Conservation (phyloP, 2,329 filamentous ascomycete genomes). For the Trichoderma pleuroti region DNA sequence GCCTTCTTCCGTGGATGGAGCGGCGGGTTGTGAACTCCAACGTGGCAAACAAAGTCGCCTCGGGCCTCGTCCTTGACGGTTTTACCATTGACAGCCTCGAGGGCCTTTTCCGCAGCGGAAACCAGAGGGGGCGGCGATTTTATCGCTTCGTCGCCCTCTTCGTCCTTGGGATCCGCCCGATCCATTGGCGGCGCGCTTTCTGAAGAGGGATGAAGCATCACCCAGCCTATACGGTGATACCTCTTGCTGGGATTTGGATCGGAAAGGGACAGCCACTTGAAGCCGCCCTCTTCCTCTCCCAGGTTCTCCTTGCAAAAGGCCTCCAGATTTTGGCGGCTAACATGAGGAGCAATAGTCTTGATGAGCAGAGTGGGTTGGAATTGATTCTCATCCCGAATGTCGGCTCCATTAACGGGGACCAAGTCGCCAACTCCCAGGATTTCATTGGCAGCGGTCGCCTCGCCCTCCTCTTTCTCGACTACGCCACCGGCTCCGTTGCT, state of each 20-base stretch:
- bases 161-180: slow-evolving; percentile 69
- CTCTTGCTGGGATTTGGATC: slow-evolving; percentile 97
- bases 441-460: slow-evolving; percentile 86
- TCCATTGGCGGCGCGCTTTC: slow-evolving; percentile 65
- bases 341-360: slow-evolving; percentile 96
- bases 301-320: slow-evolving; percentile 92
- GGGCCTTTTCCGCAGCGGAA: slow-evolving; percentile 75
- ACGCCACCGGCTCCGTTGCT: slow-evolving; percentile 81
- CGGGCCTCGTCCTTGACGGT: slow-evolving; percentile 91
- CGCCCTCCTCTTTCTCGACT: slow-evolving; percentile 92
- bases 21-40: slow-evolving; percentile 90
- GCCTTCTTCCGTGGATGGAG: slow-evolving; percentile 87
- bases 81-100: slow-evolving; percentile 95
- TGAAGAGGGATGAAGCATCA: slow-evolving; percentile 81
- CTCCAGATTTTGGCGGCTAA: slow-evolving; percentile 89
- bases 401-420: slow-evolving; percentile 76
- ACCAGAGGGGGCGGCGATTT: slow-evolving; percentile 49
- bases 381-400: slow-evolving; percentile 83
- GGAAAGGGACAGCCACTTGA: slow-evolving; percentile 92
- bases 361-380: slow-evolving; percentile 91
- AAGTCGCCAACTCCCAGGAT: slow-evolving; percentile 90
- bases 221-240: slow-evolving; percentile 97
- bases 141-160: slow-evolving; percentile 56
- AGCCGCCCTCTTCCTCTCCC: slow-evolving; percentile 85
- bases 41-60: slow-evolving; percentile 95